A percentile compares a stretch with the other conserved stretches of the same genome.
These are phyloP conservation scores for Penicillium sp. DNA, from an alignment of 2,329 filamentous ascomycete species.

Conservation along the genomic window DNA sequence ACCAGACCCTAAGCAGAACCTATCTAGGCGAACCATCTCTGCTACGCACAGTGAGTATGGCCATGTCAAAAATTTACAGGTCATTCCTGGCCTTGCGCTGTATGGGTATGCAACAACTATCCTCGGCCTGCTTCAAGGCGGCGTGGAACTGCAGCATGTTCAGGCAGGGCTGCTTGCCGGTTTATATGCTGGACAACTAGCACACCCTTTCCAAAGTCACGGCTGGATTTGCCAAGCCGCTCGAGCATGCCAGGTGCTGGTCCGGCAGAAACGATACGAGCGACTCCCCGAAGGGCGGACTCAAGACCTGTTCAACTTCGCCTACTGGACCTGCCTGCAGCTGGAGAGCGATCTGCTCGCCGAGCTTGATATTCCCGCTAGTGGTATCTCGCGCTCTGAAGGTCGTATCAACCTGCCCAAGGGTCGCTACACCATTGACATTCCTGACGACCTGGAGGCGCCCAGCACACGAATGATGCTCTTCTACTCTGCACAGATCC, in stretches of 20 bases:
- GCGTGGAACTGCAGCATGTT: constrained; percentile 73
- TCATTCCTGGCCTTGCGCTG: constrained; percentile 86
- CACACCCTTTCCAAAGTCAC: constrained; percentile 82
- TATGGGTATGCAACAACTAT: constrained; percentile 87
- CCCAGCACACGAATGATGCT: constrained; percentile 52
- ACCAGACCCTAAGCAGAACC: constrained; percentile 12
- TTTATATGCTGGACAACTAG: constrained; percentile 86
- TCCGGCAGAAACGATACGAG: constrained; percentile 51
- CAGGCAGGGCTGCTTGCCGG: constrained; percentile 84
- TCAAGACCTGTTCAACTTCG: constrained; percentile 69
- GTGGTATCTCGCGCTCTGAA: constrained; percentile 58
- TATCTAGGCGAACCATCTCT: constrained; percentile 17
- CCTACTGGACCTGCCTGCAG: constrained; percentile 93
- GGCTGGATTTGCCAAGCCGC: constrained; percentile 66
- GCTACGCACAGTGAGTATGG: constrained; percentile 10
- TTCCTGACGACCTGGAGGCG: constrained; percentile 36
- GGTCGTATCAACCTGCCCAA: constrained; percentile 45
- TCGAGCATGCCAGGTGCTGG: constrained; percentile 67
- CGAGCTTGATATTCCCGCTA: constrained; percentile 70
- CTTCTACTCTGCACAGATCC: constrained; percentile 64
- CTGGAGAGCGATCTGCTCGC: constrained; percentile 93
- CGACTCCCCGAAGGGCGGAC: constrained; percentile 16
- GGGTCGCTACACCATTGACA: constrained; percentile 36
- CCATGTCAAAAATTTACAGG: constrained; percentile 68
- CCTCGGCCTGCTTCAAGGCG: constrained; percentile 73